Conservation (phyloP, 148 eudicot genomes). For the Fagopyrum esculentum region DNA sequence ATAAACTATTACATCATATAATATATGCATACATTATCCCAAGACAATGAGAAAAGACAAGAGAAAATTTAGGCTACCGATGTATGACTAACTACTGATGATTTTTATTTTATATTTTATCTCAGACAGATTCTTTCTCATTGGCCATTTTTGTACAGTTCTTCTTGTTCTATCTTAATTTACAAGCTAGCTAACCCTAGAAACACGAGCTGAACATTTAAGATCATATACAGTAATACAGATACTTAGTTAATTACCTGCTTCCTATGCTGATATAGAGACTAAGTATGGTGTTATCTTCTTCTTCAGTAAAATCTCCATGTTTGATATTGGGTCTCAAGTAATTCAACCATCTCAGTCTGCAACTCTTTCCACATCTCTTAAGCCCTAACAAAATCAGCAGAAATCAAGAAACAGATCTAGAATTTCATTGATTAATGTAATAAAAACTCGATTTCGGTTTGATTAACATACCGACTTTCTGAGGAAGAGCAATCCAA, state of each 20-base stretch:
- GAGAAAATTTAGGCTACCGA: background rate
- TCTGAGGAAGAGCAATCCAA: slow-evolving; percentile 17
- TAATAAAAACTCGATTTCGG: background rate
- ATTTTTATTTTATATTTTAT: too few relatives aligned
- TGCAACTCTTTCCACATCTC: slow-evolving; percentile 18
- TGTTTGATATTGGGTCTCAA: slow-evolving; percentile 15
- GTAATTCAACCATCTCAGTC: slow-evolving; percentile 15
- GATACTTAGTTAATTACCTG: background rate
- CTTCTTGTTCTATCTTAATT: background rate
- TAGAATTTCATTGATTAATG: background rate
- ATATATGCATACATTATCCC: background rate
- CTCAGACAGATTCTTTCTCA: background rate
- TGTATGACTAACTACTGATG: background rate
- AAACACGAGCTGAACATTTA: background rate
- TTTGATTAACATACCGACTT: slow-evolving; percentile 4
- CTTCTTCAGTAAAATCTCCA: slow-evolving; percentile 14
- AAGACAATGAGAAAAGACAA: slow-evolving; percentile 15
- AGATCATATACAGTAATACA: too few relatives aligned
- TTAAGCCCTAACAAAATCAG: slow-evolving; percentile 6
- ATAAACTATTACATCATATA: background rate
- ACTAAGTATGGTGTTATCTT: slow-evolving; percentile 12
- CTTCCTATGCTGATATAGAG: slow-evolving; percentile 17
- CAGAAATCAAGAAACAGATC: background rate
- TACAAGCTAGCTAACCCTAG: background rate
- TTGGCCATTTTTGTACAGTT: background rate